Evolutionary conservation across 495 filamentous ascomycete species (phyloP), one percentile per base, ranked within the genome.

Genomic region (Cladorrhinum samala): DNA sequence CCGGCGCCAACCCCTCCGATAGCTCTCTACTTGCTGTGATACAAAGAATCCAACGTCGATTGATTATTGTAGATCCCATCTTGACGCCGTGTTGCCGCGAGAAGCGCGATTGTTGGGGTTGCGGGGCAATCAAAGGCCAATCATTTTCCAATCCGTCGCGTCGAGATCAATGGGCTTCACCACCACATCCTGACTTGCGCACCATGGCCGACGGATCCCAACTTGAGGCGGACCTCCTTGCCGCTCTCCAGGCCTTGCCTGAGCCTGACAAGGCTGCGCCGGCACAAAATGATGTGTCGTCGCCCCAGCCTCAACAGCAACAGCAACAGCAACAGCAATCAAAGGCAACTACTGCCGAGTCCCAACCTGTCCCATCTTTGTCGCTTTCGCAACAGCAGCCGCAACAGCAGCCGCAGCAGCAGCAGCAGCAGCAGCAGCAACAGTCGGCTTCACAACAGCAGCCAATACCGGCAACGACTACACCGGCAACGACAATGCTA

Each of bases 171-270:
- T 59, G 56, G 49, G 48, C 47, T 7, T 47, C 46, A n/a, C 16
- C 21, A 11, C 25, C 17, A n/a, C 9, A 33, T 23, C 14, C 24
- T 47, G 33, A 45, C 40, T 41, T 49, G 56, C 37, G 41, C 56
- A 46, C 18, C 44, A 59, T 59, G 56, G 56, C 56, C 49, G 56
- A 59, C 52, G 17, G 41, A 11, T 49, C 50, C 38, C 18, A 52
- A 38, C 3, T 58, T 44, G 50, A 53, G 25, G 55, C 45, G n/a
- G 55, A 58, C 9, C 55, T 59, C 16, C 39, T 59, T 9, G 56
- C 56, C 44, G 56, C 52, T 39, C 39, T 59, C 36, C 25, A 25
- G 20, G 14, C 49, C 39, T 9, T 37, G 33, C 54, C 49, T 7
- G 42, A 27, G 20, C 39, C 11, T 23, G 39, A 18, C 17, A 36